These are phyloP conservation scores for Paracoccidioides lutzii DNA, from an alignment of 2,329 filamentous ascomycete genomes.

Conservation along the genomic window DNA sequence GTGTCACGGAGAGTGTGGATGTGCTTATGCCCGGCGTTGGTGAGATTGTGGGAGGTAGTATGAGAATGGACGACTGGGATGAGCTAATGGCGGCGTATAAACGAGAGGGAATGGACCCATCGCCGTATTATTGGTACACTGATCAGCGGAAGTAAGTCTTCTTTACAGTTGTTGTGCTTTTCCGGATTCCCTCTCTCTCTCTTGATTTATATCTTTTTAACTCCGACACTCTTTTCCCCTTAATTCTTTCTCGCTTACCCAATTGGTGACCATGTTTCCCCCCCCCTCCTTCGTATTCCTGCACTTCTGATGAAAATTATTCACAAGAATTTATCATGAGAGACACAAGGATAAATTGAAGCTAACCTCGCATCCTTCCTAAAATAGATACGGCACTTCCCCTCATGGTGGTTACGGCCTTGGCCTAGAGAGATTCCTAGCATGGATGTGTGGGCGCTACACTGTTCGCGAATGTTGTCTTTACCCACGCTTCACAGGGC, in stretches of 20 bases:
- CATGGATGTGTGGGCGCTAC: slow-evolving; percentile 54
- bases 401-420: slow-evolving; percentile 90
- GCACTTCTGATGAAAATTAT: background rate
- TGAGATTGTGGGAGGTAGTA: slow-evolving; percentile 90
- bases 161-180: background rate
- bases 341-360: slow-evolving; percentile 1
- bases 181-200: background rate
- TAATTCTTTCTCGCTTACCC: background rate
- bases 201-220: slow-evolving; percentile 2
- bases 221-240: background rate
- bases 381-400: slow-evolving; percentile 65
- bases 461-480: slow-evolving; percentile 47
- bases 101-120: slow-evolving; percentile 70
- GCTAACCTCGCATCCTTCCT: slow-evolving; percentile 4
- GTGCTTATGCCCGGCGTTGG: slow-evolving; percentile 83
- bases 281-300: background rate
- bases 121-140: slow-evolving; percentile 95
- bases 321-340: background rate
- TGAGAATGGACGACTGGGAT: slow-evolving; percentile 88
- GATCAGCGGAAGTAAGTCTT: slow-evolving; percentile 78
- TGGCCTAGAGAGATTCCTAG: slow-evolving; percentile 69
- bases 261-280: background rate
- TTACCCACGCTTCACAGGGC: slow-evolving; percentile 40
- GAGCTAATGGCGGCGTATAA: slow-evolving; percentile 82
- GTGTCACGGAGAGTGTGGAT: slow-evolving; percentile 89